These are phyloP conservation scores for Lipomyces sp. DNA, from an alignment of 805 yeast genomes.

Conservation along the genomic window DNA sequence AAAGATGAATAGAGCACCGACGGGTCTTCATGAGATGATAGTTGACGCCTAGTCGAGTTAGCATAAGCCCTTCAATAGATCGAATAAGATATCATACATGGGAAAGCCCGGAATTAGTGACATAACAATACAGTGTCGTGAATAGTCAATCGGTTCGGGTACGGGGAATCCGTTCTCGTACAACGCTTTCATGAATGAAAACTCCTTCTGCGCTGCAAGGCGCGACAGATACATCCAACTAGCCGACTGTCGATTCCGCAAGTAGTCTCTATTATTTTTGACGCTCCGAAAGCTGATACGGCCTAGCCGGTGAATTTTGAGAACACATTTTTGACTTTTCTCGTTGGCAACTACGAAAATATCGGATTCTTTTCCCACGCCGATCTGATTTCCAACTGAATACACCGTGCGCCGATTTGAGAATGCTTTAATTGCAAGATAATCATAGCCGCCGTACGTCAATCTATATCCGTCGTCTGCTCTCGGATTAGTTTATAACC, in stretches of 20 bases:
- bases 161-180: slow-evolving; percentile 78
- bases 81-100: slow-evolving; percentile 15
- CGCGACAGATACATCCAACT: slow-evolving; percentile 93
- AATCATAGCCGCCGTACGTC: slow-evolving; percentile 90
- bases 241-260: slow-evolving; percentile 69
- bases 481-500: not conserved
- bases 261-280: slow-evolving; percentile 90
- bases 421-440: slow-evolving; percentile 85
- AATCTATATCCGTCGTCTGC: slow-evolving; percentile 86
- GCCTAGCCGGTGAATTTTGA: slow-evolving; percentile 92
- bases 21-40: slow-evolving; percentile 71
- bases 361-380: slow-evolving; percentile 98
- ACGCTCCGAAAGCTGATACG: slow-evolving; percentile 92
- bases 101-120: slow-evolving; percentile 60
- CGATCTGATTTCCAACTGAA: slow-evolving; percentile 84
- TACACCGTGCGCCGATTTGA: slow-evolving; percentile 71
- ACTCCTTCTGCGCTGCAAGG: slow-evolving; percentile 91
- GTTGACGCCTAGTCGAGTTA: slow-evolving; percentile 50
- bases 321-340: slow-evolving; percentile 67
- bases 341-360: slow-evolving; percentile 80
- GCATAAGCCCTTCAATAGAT: not conserved
- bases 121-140: slow-evolving; percentile 93
- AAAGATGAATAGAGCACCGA: slow-evolving; percentile 77
- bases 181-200: slow-evolving; percentile 79
- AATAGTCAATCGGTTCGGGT: slow-evolving; percentile 85